Conservation (phyloP, 352 stramenopile species). For the Peronospora tabacina region DNA sequence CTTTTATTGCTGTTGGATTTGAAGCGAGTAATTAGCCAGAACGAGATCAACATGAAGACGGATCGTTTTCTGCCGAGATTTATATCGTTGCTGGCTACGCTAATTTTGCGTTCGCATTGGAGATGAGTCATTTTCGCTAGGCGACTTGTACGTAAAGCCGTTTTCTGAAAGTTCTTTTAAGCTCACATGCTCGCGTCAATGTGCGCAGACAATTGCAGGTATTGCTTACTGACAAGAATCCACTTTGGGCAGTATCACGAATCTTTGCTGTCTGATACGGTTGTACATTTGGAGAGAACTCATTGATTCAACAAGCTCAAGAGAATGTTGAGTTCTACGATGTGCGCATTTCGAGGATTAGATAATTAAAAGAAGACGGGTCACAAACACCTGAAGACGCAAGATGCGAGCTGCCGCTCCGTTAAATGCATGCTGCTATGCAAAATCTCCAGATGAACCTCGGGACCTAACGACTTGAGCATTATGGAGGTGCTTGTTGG, state of each 20-base stretch:
- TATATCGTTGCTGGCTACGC: constrained; percentile 15
- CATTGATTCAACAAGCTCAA: constrained; percentile 44
- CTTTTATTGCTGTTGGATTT: constrained; percentile 4
- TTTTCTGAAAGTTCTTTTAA: constrained; percentile 35
- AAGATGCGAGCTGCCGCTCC: constrained; percentile 56
- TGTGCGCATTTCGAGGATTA: constrained; percentile 63
- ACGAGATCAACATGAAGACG: constrained; percentile 16
- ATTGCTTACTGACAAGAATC: constrained; percentile 7
- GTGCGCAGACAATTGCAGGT: constrained; percentile 9
- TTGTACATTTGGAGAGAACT: constrained; percentile 45
- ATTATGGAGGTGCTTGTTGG: constrained; percentile 43
- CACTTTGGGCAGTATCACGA: constrained; percentile 13
- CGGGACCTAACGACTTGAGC: no score
- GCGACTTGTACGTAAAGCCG: constrained; percentile 49
- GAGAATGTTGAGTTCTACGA: constrained; percentile 51
- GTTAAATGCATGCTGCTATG: constrained; percentile 40
- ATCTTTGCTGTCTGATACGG: constrained; percentile 14
- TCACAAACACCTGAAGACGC: constrained; percentile 60
- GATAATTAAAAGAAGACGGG: constrained; percentile 62
- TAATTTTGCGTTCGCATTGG: constrained; percentile 45
- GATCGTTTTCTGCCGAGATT: constrained; percentile 17
- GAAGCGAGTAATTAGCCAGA: constrained; percentile 7
- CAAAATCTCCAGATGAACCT: constrained; percentile 74
- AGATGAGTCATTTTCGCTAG: constrained; percentile 37
- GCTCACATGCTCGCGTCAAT: neutral